Conservation (phyloP, 371 early-diverging fungal genomes). For the Actinomortierella ambigua region DNA sequence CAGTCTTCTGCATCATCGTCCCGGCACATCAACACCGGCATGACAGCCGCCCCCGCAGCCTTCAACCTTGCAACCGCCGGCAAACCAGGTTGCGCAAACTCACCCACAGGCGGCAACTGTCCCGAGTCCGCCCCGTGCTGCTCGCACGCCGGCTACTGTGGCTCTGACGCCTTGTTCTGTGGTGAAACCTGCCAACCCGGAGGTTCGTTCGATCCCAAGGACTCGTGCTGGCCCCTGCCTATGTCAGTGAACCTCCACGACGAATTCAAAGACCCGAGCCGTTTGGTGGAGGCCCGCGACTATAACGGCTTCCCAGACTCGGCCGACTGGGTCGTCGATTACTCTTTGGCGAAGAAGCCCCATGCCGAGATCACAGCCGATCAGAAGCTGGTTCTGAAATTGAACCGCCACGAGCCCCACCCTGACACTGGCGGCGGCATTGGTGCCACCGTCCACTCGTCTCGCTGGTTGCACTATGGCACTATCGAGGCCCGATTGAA, state of each 20-base stretch:
- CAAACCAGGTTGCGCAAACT: slow-evolving; percentile 13
- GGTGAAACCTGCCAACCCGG: slow-evolving; percentile 53
- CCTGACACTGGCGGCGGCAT: slow-evolving; percentile 53
- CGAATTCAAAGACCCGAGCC: slow-evolving; percentile 35
- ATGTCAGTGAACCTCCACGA: slow-evolving; percentile 51
- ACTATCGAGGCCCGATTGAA: slow-evolving; percentile 61
- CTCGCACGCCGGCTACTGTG: slow-evolving; percentile 31
- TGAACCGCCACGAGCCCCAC: slow-evolving; percentile 46
- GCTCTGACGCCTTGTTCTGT: slow-evolving; percentile 37
- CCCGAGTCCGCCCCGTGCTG: slow-evolving; percentile 27
- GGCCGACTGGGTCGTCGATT: slow-evolving; percentile 56
- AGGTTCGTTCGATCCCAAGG: slow-evolving; percentile 51
- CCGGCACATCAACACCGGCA: slow-evolving; percentile 6
- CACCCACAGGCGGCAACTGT: slow-evolving; percentile 37
- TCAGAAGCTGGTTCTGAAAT: slow-evolving; percentile 49
- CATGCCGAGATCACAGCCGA: slow-evolving; percentile 50
- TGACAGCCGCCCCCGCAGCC: neutral
- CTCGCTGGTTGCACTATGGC: slow-evolving; percentile 54
- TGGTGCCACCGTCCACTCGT: slow-evolving; percentile 59
- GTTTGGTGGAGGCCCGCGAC: slow-evolving; percentile 48
- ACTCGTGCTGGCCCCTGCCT: slow-evolving; percentile 59
- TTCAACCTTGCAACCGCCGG: too few relatives aligned
- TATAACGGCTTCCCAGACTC: slow-evolving; percentile 54
- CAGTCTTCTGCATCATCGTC: neutral
- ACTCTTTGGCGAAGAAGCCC: slow-evolving; percentile 44